phyloP scores from a whole-genome alignment of 768 basidiomycete genomes.

The Pleurotus pulmonarius region DNA sequence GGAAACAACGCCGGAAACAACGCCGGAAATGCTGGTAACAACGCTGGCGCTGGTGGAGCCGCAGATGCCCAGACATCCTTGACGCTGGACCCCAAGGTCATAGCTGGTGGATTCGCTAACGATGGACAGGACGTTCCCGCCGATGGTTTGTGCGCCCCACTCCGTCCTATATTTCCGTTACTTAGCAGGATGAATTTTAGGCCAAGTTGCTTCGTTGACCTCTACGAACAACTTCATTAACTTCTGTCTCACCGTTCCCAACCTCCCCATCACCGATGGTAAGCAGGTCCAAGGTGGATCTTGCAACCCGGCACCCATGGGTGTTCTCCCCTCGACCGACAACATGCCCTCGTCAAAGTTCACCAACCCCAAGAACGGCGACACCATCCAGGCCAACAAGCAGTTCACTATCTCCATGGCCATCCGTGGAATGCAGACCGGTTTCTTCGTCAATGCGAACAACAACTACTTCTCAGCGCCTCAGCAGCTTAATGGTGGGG shows the following conservation, averaged over 20 bases:
- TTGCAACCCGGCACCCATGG: constrained; percentile 54
- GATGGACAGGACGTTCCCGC: constrained; percentile 42
- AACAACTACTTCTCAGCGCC: constrained; percentile 49
- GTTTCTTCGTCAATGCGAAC: constrained; percentile 47
- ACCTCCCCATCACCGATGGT: constrained; percentile 54
- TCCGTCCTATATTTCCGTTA: constrained; percentile 18
- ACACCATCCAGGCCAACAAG: constrained; percentile 36
- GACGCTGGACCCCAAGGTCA: constrained; percentile 40
- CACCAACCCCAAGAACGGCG: constrained; percentile 38
- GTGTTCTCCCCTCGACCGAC: constrained; percentile 44
- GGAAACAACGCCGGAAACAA: constrained; percentile 8
- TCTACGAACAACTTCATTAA: constrained; percentile 78
- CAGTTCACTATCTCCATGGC: constrained; percentile 52
- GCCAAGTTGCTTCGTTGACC: constrained; percentile 53
- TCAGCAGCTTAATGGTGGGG: constrained; percentile 47
- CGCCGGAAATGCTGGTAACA: constrained; percentile 9
- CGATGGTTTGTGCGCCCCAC: constrained; percentile 23
- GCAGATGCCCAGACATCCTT: constrained; percentile 33
- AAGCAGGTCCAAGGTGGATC: constrained; percentile 35
- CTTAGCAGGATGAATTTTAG: constrained; percentile 18
- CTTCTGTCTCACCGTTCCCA: constrained; percentile 46
- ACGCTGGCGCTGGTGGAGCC: not conserved
- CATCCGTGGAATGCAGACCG: constrained; percentile 41
- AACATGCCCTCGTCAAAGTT: constrained; percentile 59
- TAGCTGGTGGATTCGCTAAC: constrained; percentile 52